Evolutionary conservation across 2,329 filamentous ascomycete species (phyloP), one percentile per base, ranked within the genome.

Genomic region (Neofusicoccum umdonicola): DNA sequence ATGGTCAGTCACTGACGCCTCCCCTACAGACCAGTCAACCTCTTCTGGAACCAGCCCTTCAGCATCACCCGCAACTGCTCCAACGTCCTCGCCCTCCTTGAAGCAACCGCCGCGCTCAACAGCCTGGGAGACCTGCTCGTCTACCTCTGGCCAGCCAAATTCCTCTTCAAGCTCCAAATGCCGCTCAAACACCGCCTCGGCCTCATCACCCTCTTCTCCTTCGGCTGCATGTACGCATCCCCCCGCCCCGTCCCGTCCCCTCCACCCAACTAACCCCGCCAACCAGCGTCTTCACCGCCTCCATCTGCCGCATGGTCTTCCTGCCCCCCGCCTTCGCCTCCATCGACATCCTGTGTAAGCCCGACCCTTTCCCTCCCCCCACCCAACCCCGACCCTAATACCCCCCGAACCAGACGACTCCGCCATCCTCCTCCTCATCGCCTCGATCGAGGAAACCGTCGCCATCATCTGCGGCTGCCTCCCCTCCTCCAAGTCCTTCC

Each of bases 391-490:
- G 9, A 9, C 37, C 37, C 13, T 27, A 6, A 7, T 22, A 12
- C 9, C 22, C 4, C 3, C 3, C 12, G 1, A 34, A 35, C 15
- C 15, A 58, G 56, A 71, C 69, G 65, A 73, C 19, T 73, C 70
- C 13, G 68, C 69, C 3, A 66, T 65, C 7, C 67, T 71, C 15
- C 73, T 70, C 57, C 68, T 71, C 45, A 70, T 74, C 50, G 69
- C 71, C 62, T 69, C 68, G 1, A 67, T 74, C 22, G 74, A 76
- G 62, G 66, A 67, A 41, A 69, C 69, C 41, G 37, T 73, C 8
- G 74, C 71, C 27, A 74, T 76, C 12, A 69, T 69, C 7, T 74
- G 73, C 42, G 73, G 73, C 48, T 76, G 72, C 41, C 69, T 76
- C 2, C 73, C 72, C 4, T 69, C 69, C 37, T 71, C 69, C 66